Evolutionary conservation across 2,329 filamentous ascomycete genomes (phyloP), one percentile per base, ranked within the genome.

Genomic region (Penicillium freii): DNA sequence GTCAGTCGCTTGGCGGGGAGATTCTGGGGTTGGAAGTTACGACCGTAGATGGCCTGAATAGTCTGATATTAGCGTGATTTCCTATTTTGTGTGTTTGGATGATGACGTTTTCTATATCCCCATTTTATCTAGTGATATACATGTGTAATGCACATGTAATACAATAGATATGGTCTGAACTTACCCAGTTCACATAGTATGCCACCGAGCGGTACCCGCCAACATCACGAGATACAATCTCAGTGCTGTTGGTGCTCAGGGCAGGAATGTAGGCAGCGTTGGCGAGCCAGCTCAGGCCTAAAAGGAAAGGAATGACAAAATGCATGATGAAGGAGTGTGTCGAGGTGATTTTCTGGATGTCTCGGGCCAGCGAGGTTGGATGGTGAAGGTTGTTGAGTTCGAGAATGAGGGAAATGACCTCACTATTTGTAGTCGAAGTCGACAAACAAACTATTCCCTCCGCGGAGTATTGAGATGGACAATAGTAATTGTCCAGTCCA

Each of bases 1-100:
- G 92, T 97, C 42, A 97, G 83, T 55, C 90, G 88, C 54, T 92
- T 84, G 4, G 82, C 86, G 0, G 90, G 90, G 6, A 97, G 82
- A 70, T 96, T 86, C 70, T 95, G 89, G 0, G 92, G 92, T n/a
- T 87, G 83, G 71, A 94, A 89, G 67, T 93, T 88, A 54, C 92
- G 86, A 39, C 81, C 91, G 74, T 97, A 97, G 65, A 96, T 93
- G 62, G 90, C 90, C 91, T 81, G 36, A 44, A 47, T 27, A 44
- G 6, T 53, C 31, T 47, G 15, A 25, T 38, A 25, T 40, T 44
- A 52, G 48, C 17, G 2, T 29, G 27, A 4, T 15, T 33, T 33
- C n/a, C 13, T 42, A 3, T 21, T 45, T 40, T 34, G 21, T 15
- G 9, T 27, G 46, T 40, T 25, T 21, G 7, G 25, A 15, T 31